phyloP scores from a whole-genome alignment of 2,329 filamentous ascomycete genomes.

The Elsinoe fawcettii region DNA sequence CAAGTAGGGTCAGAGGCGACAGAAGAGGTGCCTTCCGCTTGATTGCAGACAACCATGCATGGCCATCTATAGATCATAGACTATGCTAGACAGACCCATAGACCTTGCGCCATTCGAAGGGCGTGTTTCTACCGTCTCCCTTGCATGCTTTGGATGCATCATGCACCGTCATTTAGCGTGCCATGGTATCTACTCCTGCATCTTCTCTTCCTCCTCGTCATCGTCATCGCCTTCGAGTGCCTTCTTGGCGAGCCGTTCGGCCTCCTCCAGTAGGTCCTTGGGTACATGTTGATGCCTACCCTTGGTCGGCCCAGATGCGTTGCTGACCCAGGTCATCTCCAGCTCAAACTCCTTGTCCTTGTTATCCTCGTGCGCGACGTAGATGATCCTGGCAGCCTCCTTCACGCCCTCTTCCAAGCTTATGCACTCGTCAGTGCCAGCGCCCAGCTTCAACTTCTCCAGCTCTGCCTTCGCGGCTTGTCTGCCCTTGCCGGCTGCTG shows the following conservation, averaged over 20 bases:
- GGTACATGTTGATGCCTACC: constrained; percentile 90
- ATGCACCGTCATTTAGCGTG: neutral
- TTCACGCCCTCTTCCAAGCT: constrained; percentile 83
- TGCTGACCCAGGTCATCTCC: constrained; percentile 98
- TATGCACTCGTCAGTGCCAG: constrained; percentile 57
- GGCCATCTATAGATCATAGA: neutral
- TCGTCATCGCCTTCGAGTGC: constrained; percentile 79
- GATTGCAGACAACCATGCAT: neutral
- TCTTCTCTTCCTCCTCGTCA: constrained; percentile 76
- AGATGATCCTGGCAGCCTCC: constrained; percentile 94
- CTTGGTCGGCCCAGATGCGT: constrained; percentile 75
- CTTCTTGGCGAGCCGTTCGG: constrained; percentile 86
- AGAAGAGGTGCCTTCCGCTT: constrained; percentile 17
- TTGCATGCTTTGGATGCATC: neutral
- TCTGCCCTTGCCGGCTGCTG: constrained; percentile 91
- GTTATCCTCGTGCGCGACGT: constrained; percentile 95
- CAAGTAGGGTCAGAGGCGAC: constrained; percentile 15
- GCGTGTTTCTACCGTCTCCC: neutral
- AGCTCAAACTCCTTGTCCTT: constrained; percentile 99
- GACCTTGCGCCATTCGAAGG: neutral
- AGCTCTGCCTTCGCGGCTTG: constrained; percentile 97
- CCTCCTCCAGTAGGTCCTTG: constrained; percentile 81
- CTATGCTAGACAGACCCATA: constrained; percentile 17
- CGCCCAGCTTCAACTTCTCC: constrained; percentile 81
- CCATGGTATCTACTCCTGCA: constrained; percentile 64